These are phyloP conservation scores for Aspergillus tubingensis DNA, from an alignment of 2,329 filamentous ascomycete genomes.

Conservation along the genomic window DNA sequence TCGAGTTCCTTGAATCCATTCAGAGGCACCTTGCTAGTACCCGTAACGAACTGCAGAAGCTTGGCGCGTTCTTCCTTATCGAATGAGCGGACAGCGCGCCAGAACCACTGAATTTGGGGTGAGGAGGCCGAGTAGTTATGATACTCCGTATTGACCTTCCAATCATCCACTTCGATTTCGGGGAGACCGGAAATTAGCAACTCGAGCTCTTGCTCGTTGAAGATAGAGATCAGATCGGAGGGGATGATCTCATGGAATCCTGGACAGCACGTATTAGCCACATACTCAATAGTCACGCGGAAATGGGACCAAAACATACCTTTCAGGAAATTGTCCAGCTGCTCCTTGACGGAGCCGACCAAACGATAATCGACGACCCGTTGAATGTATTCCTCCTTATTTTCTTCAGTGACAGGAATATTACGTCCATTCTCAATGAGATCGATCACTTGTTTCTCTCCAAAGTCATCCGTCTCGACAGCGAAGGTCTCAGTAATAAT, in stretches of 20 bases:
- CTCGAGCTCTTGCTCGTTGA: conserved; percentile 97
- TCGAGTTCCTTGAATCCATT: conserved; percentile 99
- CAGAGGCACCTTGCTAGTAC: conserved; percentile 95
- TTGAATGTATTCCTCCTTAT: conserved; percentile 97
- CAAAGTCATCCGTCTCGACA: conserved; percentile 90
- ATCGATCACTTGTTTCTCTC: conserved; percentile 83
- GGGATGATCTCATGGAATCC: conserved; percentile 99
- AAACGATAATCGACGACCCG: conserved; percentile 93
- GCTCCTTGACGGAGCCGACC: conserved; percentile 86
- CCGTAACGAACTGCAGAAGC: conserved; percentile 94
- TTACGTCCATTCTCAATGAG: conserved; percentile 85
- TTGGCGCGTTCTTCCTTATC: conserved; percentile 99
- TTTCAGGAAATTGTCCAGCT: conserved; percentile 89
- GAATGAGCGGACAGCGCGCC: conserved; percentile 93
- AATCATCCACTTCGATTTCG: conserved; percentile 97
- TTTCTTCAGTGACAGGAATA: conserved; percentile 92
- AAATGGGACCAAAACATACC: conserved; percentile 52
- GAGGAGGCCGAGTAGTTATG: conserved; percentile 96
- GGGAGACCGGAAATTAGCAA: conserved; percentile 94
- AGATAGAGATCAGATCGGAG: conserved; percentile 89
- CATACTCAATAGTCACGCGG: conserved; percentile 13
- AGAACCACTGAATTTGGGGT: conserved; percentile 99
- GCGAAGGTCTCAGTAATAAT: conserved; percentile 97
- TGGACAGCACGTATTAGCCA: conserved; percentile 39
- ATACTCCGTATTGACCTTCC: conserved; percentile 98